Base-by-base conservation (phyloP, 345 rosid genomes). In the Microthlaspi erraticum region DNA sequence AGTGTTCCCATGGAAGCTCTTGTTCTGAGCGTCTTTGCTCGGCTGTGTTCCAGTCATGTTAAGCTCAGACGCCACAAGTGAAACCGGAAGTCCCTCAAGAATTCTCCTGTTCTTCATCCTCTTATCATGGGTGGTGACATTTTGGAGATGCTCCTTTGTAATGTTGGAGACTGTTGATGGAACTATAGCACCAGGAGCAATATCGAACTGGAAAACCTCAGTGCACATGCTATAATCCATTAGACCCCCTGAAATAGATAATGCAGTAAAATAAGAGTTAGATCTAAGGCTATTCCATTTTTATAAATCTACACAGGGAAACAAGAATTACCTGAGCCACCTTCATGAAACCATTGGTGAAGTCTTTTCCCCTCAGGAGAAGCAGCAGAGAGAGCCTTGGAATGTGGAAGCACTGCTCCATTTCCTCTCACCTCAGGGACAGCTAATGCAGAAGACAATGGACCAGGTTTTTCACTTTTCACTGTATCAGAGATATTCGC, bases 331-430 rank as follows among this genome's bases (percentile, higher is more conserved):
- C 98, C 99, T 78, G 99, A 86, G 59, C 88, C 84, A 50, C 98
- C 99, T 85, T 92, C 98, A 49, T 80, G 91, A 81, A 95, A 95
- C 99, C 99, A 92, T 80, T 95, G 90, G 67, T 94, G 96, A 80
- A 88, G 85, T 48, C 39, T 55, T 70, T 81, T 89, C 55, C 99
- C 89, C 62, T 88, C 86, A 3, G 90, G 73, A 6, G 88, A 76
- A 64, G 84, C 66, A 59, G 92, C 78, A 79, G 88, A 69, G 50
- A 75, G 64, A 89, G 89, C 57, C 79, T 83, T 83, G 63, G 88
- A 67, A 44, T 86, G 66, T 66, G 88, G 69, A 58, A 81, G 87
- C 43, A 81, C 66, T 46, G 68, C 86, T 53, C 81, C 75, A 55
- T 68, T 79, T 55, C 76, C 84, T 76, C 74, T 80, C 52, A 63